These are phyloP conservation scores for Sporothrix globosa DNA, from an alignment of 2,329 filamentous ascomycete species.

Conservation along the genomic window DNA sequence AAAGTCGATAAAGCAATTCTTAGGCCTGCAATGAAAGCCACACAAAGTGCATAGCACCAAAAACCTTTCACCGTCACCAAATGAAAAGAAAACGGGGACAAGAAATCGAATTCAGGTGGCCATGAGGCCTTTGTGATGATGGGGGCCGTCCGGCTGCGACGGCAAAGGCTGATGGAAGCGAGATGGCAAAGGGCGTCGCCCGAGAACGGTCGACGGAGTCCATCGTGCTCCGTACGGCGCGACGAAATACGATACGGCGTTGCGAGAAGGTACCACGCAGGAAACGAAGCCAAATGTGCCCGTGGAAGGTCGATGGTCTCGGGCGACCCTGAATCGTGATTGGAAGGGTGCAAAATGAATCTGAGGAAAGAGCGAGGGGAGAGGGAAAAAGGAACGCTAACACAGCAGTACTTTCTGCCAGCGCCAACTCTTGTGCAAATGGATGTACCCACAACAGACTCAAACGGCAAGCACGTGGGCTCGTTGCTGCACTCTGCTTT, in stretches of 20 bases:
- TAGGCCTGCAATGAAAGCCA: not conserved
- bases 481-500: slow-evolving; percentile 4
- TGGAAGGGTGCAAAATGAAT: not conserved
- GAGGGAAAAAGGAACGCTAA: not conserved
- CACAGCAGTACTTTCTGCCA: too few species aligned
- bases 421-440: too few species aligned
- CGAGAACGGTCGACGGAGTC: not conserved
- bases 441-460: not conserved
- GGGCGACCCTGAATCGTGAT: slow-evolving; percentile 11
- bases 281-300: too few species aligned
- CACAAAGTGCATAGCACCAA: not conserved
- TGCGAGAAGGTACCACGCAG: too few species aligned
- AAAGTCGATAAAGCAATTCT: not conserved
- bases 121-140: not conserved
- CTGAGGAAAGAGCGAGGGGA: not conserved
- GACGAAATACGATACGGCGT: not conserved
- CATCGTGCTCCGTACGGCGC: not conserved
- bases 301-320: not conserved
- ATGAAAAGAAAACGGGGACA: not conserved
- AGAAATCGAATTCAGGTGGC: not conserved
- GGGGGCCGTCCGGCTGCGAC: not conserved
- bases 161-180: not conserved
- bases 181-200: not conserved
- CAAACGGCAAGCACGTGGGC: not conserved
- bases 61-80: not conserved